Evolutionary conservation across 1,284 basidiomycete species (phyloP).

Genomic region (Puccinia horiana): DNA sequence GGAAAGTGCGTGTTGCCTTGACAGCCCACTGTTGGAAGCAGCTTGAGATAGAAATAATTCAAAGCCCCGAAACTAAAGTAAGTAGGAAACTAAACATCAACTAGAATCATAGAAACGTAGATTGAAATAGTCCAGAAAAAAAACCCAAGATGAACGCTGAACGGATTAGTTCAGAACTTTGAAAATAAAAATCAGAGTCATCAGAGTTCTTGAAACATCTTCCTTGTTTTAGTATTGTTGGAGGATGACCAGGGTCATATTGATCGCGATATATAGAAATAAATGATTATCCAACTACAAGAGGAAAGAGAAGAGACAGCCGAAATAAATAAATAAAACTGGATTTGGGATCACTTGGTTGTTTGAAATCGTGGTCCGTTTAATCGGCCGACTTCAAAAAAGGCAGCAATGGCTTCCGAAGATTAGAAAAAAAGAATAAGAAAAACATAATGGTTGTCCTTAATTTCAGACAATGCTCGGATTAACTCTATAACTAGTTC

Average conservation of each 20-base stretch:
- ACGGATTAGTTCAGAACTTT: too few species aligned
- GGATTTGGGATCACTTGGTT: neutral
- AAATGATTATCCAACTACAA: slow-evolving; percentile 25
- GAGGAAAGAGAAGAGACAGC: neutral
- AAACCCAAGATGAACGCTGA: too few species aligned
- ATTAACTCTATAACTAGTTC: neutral
- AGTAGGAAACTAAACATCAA: too few species aligned
- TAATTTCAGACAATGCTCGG: neutral
- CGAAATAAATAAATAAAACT: neutral
- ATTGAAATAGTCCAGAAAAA: too few species aligned
- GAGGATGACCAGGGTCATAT: neutral
- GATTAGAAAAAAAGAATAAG: neutral
- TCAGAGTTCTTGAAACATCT: neutral
- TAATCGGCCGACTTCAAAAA: neutral
- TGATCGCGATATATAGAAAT: neutral
- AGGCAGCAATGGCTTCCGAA: neutral
- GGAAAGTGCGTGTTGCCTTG: too few species aligned
- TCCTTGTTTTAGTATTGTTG: neutral
- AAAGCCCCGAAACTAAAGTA: too few species aligned
- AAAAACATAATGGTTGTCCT: neutral
- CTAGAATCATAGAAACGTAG: too few species aligned
- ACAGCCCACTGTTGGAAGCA: too few species aligned
- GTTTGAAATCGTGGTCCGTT: neutral
- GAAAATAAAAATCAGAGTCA: too few species aligned
- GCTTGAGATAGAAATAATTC: too few species aligned